These are phyloP conservation scores for Rhodotorula kratochvilovae DNA, from an alignment of 768 basidiomycete genomes.

Conservation along the genomic window DNA sequence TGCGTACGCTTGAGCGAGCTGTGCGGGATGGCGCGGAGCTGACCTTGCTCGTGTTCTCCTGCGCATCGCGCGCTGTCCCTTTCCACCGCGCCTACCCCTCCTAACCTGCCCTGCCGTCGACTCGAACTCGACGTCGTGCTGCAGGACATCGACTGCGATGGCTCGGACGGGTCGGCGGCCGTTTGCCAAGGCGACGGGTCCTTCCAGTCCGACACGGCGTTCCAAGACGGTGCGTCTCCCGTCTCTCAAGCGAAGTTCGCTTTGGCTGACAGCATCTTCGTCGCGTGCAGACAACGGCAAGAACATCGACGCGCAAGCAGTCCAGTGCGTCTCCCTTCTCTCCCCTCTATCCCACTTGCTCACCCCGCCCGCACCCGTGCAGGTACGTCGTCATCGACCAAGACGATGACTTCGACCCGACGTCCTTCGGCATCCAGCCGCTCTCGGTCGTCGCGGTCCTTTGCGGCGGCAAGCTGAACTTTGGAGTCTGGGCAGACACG, in stretches of 20 bases:
- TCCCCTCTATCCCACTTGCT: background rate
- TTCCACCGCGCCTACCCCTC: too few species aligned
- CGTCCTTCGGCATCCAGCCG: background rate
- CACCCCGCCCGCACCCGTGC: background rate
- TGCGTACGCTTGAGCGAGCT: background rate
- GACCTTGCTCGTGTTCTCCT: too few species aligned
- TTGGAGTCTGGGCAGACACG: slow-evolving; percentile 18
- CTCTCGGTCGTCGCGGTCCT: slow-evolving; percentile 17
- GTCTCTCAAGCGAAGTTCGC: too few species aligned
- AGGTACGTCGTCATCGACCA: slow-evolving; percentile 22
- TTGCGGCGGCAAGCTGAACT: slow-evolving; percentile 10
- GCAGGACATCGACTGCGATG: slow-evolving; percentile 17
- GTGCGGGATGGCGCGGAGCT: too few species aligned
- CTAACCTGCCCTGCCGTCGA: too few species aligned
- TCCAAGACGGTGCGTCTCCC: slow-evolving; percentile 7
- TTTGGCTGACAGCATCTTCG: fast-evolving
- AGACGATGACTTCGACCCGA: slow-evolving; percentile 4
- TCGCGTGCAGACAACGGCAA: background rate
- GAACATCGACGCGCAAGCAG: background rate
- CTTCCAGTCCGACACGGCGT: background rate
- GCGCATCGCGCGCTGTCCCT: too few species aligned
- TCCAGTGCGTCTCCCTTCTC: background rate
- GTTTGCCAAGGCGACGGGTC: background rate
- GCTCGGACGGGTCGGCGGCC: background rate
- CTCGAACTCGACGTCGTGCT: too few species aligned